A percentile compares a stretch with the other conserved stretches of the same genome.
Conservation (phyloP, 805 yeast species). For the Saccharomyces jurei region DNA sequence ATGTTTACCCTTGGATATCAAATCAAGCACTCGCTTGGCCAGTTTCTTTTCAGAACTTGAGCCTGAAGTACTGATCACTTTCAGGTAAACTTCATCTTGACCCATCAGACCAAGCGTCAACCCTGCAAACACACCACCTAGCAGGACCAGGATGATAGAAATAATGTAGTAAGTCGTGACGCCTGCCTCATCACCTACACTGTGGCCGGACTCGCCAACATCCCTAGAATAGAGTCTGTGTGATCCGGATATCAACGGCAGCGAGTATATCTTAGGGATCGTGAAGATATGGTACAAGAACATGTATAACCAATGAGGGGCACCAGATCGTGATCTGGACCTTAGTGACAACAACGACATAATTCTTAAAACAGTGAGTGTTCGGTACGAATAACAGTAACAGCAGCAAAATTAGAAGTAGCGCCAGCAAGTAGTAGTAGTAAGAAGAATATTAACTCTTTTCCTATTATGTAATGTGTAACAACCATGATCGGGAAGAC, state of each 20-base stretch:
- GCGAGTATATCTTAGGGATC: conserved; percentile 1
- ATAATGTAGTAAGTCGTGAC: conserved; percentile 43
- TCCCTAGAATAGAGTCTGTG: background rate
- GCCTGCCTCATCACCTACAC: conserved; percentile 21
- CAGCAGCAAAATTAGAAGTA: background rate
- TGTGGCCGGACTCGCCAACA: background rate
- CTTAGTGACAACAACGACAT: background rate
- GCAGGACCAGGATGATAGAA: conserved; percentile 53
- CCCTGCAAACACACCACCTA: conserved; percentile 90
- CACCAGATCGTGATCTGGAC: background rate
- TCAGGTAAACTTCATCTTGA: conserved; percentile 90
- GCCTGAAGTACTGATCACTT: conserved; percentile 88
- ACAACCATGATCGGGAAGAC: background rate
- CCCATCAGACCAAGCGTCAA: conserved; percentile 96
- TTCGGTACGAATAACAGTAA: background rate
- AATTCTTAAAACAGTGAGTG: background rate
- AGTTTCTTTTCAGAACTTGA: conserved; percentile 54
- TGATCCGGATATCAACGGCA: conserved; percentile 1
- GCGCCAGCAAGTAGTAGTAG: background rate
- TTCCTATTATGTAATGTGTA: background rate
- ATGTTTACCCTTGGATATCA: conserved; percentile 81
- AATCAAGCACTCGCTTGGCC: conserved; percentile 62
- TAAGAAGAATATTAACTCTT: background rate
- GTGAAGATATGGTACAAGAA: background rate
- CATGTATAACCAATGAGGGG: background rate